Evolutionary conservation across 768 basidiomycete species (phyloP).

Genomic region (Lactarius akahatsu): DNA sequence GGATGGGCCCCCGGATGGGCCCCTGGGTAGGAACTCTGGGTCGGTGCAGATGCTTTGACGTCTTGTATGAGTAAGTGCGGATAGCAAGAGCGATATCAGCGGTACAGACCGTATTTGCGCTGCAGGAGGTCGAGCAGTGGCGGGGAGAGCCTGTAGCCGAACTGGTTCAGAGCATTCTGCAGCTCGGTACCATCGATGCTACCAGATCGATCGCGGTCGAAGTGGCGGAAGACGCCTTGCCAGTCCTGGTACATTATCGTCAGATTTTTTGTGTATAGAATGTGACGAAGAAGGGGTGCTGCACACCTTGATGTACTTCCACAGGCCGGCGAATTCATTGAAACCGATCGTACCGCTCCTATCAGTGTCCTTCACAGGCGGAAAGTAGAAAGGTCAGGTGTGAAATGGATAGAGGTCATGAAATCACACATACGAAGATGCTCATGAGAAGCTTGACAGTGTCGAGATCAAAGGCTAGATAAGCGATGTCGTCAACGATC

Average conservation of each 20-base stretch:
- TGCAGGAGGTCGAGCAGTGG: constrained; percentile 63
- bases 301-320: constrained; percentile 73
- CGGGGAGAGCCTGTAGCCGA: constrained; percentile 77
- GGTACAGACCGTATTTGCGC: constrained; percentile 70
- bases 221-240: constrained; percentile 81
- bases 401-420: neutral
- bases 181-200: constrained; percentile 73
- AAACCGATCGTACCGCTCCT: constrained; percentile 78
- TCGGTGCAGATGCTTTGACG: constrained; percentile 49
- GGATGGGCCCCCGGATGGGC: constrained; percentile 36
- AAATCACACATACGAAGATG: constrained; percentile 60
- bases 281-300: neutral
- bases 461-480: constrained; percentile 75
- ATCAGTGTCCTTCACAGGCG: constrained; percentile 54
- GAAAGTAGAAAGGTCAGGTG: constrained; percentile 8
- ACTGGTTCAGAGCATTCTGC: constrained; percentile 63
- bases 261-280: neutral
- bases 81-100: neutral
- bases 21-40: constrained; percentile 30
- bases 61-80: constrained; percentile 29
- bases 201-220: constrained; percentile 81
- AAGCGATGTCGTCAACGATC: neutral
- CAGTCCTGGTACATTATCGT: constrained; percentile 51
- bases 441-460: constrained; percentile 84
- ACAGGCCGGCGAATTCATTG: constrained; percentile 77